Conservation (phyloP, 2,329 filamentous ascomycete genomes). For the Fusarium sambucinum region DNA sequence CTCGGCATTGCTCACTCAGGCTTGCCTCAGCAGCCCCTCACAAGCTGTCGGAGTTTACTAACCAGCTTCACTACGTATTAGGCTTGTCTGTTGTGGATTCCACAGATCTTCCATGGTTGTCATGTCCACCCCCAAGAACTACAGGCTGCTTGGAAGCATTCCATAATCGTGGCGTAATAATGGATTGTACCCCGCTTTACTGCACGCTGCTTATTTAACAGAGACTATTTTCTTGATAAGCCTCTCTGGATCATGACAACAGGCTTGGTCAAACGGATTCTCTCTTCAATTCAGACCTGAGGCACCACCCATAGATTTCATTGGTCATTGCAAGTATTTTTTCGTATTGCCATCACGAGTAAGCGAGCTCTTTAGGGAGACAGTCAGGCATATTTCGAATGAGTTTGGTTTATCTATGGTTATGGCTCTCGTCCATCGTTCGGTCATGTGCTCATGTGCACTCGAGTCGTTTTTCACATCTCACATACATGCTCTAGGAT, state of each 20-base stretch:
- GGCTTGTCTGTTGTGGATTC: conserved; percentile 15
- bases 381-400: conserved; percentile 8
- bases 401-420: conserved; percentile 42
- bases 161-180: conserved; percentile 48
- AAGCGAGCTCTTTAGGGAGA: not conserved
- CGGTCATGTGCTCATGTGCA: conserved; percentile 32
- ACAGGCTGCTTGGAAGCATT: conserved; percentile 27
- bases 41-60: conserved; percentile 17
- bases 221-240: conserved; percentile 37
- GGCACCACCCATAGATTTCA: not conserved
- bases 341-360: not conserved
- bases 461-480: conserved; percentile 26
- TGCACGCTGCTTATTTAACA: conserved; percentile 39
- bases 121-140: conserved; percentile 18
- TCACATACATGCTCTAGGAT: conserved; percentile 25
- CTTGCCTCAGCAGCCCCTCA: conserved; percentile 46
- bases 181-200: conserved; percentile 43
- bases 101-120: conserved; percentile 11
- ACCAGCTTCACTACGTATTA: conserved; percentile 3
- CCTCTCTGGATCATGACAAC: conserved; percentile 31
- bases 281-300: not conserved
- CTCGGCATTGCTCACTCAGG: conserved; percentile 38
- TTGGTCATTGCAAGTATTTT: not conserved
- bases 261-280: conserved; percentile 21
- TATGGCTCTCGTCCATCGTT: conserved; percentile 33